Conservation (phyloP, 1,139 yeast species). For the Candida sp. region DNA sequence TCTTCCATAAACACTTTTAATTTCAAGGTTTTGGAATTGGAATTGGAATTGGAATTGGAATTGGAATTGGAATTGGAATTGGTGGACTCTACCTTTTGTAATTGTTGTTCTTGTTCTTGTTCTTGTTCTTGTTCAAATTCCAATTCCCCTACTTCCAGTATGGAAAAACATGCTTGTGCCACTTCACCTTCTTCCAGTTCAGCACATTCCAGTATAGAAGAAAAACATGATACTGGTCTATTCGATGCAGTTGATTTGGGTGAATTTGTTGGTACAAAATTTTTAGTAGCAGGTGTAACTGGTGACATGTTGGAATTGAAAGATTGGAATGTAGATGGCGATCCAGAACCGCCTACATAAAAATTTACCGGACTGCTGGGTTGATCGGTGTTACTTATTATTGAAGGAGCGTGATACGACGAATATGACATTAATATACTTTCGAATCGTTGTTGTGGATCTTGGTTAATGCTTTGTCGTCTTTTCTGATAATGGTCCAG, state of each 20-base stretch:
- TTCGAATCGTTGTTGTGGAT: not conserved
- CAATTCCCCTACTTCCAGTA: too few species aligned
- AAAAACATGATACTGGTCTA: not conserved
- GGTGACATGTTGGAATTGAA: not conserved
- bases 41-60: not conserved
- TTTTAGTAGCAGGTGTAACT: not conserved
- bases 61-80: not conserved
- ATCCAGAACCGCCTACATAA: not conserved
- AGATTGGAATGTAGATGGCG: not conserved
- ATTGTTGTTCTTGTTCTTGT: not conserved
- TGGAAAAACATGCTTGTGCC: too few species aligned
- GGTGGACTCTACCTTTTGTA: not conserved
- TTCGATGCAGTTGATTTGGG: not conserved
- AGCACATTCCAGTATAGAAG: too few species aligned
- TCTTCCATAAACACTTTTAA: slow-evolving; percentile 7
- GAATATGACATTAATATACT: not conserved
- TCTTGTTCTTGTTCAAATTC: not conserved
- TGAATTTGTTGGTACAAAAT: not conserved
- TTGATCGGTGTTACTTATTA: not conserved
- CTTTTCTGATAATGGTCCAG: not conserved
- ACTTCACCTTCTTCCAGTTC: not conserved
- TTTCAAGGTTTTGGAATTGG: not conserved
- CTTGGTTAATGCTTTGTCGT: not conserved
- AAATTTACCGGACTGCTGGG: not conserved
- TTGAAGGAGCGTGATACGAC: not conserved